Conservation (phyloP, 495 filamentous ascomycete genomes). For the Hypoxylon fragiforme region DNA sequence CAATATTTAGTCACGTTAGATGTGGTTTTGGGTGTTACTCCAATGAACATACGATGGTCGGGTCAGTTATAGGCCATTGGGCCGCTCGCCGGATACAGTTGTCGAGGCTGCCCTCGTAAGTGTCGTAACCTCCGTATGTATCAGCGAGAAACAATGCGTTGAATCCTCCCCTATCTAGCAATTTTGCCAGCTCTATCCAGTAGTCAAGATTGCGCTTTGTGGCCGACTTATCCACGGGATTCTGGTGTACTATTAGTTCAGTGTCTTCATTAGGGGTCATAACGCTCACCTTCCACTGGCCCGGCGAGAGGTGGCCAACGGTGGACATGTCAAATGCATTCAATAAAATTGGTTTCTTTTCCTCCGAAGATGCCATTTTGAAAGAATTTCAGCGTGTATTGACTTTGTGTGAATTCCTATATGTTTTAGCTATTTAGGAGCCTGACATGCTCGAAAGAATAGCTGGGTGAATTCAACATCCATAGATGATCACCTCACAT, state of each 20-base stretch:
- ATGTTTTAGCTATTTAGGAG: no score
- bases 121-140: constrained; percentile 61
- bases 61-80: constrained; percentile 61
- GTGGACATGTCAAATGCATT: constrained; percentile 54
- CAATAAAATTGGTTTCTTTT: constrained; percentile 47
- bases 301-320: constrained; percentile 47
- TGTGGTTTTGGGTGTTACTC: neutral
- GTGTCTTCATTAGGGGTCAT: neutral
- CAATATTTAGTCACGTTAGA: neutral
- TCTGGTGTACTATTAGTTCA: constrained; percentile 40
- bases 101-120: constrained; percentile 59
- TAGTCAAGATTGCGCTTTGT: constrained; percentile 60
- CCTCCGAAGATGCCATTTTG: constrained; percentile 29
- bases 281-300: constrained; percentile 53
- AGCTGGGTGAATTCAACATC: no score
- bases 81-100: constrained; percentile 50
- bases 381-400: neutral
- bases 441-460: no score
- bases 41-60: constrained; percentile 50
- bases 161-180: constrained; percentile 61
- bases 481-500: neutral
- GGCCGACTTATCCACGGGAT: constrained; percentile 58
- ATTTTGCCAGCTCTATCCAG: constrained; percentile 63
- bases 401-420: no score
- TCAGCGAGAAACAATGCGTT: constrained; percentile 65